Evolutionary conservation across 768 basidiomycete genomes (phyloP), one percentile per base, ranked within the genome.

Genomic region (Leccinum subtestaceum): DNA sequence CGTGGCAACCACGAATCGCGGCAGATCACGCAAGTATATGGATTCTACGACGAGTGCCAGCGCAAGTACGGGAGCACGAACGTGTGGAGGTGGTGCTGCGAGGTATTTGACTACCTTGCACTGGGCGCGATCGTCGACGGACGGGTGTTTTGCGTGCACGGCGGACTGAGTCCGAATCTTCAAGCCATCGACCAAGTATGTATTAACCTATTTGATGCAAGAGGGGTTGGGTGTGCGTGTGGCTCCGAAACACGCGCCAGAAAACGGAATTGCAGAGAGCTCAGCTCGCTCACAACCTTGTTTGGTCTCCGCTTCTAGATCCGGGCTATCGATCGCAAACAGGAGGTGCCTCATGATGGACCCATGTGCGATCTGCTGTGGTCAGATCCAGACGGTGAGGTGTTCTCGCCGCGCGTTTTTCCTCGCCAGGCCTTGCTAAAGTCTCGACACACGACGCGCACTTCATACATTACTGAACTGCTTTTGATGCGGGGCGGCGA

Each of bases 331-430:
- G 95, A 98, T 78, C 78, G 96, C 34, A 95, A 95, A 73, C 94
- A 96, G 73, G 96, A 98, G 71, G 96, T 98, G 23, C 96, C 96
- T 27, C 96, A 98, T 72, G 96, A 98, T 70, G 96, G 96, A 12
- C 88, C 95, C 8, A 98, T 98, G 96, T 98, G 96, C 69, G 96
- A 98, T 75, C 79, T 98, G 2, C 79, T 98, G n/a, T 98, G 96
- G 96, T 97, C 95, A 59, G 96, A 98, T 78, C 96, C 96, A 48
- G 96, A 98, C 73, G 95, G 95, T 95, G 57, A 63, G 70, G 60
- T 13, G 65, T 46, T 54, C 59, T 31, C 29, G 17, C 53, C 21
- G 34, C 51, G 58, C 45, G n/a, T 58, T 56, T 59, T 43, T 47
- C 51, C 57, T 47, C 55, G 29, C 23, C 25, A 48, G 43, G 43